Evolutionary conservation across 129 eudicot genomes (phyloP).

Genomic region (Cynara cardunculus): DNA sequence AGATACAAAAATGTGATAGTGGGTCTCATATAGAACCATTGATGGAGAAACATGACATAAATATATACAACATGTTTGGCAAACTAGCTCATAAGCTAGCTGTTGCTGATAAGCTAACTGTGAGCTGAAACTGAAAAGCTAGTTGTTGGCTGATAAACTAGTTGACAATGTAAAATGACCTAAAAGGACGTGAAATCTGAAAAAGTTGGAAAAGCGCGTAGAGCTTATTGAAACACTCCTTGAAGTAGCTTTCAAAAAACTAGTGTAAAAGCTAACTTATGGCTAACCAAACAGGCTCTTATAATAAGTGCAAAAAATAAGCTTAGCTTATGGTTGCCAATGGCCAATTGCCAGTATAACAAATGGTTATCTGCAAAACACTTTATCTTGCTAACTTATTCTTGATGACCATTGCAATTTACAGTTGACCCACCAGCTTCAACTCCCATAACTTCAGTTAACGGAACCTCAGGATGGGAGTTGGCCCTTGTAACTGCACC

Average conservation of each 20-base stretch:
- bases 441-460: constrained; percentile 19
- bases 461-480: constrained; percentile 60
- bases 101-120: not conserved
- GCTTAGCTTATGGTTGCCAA: not conserved
- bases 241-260: not conserved
- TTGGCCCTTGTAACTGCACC: constrained; percentile 51
- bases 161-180: not conserved
- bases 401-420: not conserved
- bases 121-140: not conserved
- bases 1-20: not conserved
- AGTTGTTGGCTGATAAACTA: not conserved
- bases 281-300: constrained; percentile 8
- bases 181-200: not conserved
- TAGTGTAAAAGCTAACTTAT: not conserved
- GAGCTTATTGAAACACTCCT: not conserved
- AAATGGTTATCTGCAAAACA: not conserved
- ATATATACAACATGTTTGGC: not conserved
- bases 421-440: constrained; percentile 26
- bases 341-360: constrained; percentile 1
- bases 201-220: not conserved
- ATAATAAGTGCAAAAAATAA: constrained; percentile 16
- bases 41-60: not conserved
- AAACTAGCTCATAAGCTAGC: not conserved
- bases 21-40: not conserved
- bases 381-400: constrained; percentile 8